phyloP scores from a whole-genome alignment of 2,329 filamentous ascomycete species.

The Sporothrix inflata region DNA sequence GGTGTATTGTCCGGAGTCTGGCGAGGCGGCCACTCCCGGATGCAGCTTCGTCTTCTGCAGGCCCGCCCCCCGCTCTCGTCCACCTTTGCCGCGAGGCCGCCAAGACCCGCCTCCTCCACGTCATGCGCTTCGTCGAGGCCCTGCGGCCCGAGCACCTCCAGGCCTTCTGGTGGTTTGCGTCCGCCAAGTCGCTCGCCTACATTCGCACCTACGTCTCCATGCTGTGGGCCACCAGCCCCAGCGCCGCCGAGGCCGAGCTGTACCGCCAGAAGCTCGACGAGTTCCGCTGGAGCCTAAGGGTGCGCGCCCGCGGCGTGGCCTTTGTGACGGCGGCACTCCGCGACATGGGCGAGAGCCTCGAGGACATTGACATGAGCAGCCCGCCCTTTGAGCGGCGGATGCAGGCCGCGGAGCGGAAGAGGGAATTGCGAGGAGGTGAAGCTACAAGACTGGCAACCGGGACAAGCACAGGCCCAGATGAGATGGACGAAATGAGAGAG shows the following conservation, averaged over 20 bases:
- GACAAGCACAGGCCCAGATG: not conserved
- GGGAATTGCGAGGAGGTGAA: not conserved
- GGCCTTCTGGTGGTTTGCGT: slow-evolving; percentile 52
- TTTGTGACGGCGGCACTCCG: slow-evolving; percentile 47
- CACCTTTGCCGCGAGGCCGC: slow-evolving; percentile 45
- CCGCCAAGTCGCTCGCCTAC: slow-evolving; percentile 49
- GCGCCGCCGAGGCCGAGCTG: slow-evolving; percentile 45
- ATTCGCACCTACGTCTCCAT: slow-evolving; percentile 49
- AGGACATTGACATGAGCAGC: slow-evolving; percentile 31
- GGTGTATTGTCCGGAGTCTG: slow-evolving; percentile 52
- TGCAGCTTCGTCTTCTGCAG: no score
- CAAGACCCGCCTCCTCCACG: slow-evolving; percentile 45
- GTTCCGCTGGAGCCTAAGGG: slow-evolving; percentile 48
- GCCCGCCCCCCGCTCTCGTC: slow-evolving; percentile 34
- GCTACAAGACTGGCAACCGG: not conserved
- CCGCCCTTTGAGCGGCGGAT: slow-evolving; percentile 10
- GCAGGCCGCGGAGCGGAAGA: not conserved
- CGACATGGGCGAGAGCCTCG: slow-evolving; percentile 41
- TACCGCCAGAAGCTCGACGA: slow-evolving; percentile 47
- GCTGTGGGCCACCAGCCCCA: slow-evolving; percentile 46
- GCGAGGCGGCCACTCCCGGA: slow-evolving; percentile 40
- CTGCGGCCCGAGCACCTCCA: slow-evolving; percentile 51
- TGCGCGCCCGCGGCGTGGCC: slow-evolving; percentile 44
- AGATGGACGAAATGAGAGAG: not conserved
- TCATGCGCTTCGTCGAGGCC: slow-evolving; percentile 47